Evolutionary conservation across 2,329 filamentous ascomycete species (phyloP).

Genomic region (Didymella keratinophila): DNA sequence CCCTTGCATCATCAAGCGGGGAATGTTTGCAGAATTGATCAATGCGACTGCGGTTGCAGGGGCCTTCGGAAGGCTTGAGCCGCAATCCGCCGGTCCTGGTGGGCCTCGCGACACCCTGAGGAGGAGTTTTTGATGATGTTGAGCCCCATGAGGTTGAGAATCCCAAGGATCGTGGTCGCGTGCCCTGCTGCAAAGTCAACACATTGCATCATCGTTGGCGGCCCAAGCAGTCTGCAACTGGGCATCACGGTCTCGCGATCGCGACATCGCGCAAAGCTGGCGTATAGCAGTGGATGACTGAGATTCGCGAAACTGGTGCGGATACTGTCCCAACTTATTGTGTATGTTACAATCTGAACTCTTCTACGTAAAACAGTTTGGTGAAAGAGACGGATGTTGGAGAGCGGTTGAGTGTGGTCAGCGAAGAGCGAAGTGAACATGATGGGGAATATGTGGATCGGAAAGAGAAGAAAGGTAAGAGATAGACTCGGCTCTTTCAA

Average conservation of each 20-base stretch:
- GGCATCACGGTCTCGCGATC: slow-evolving; percentile 1
- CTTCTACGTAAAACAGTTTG: neutral
- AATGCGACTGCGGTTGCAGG: slow-evolving; percentile 12
- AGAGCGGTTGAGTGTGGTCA: neutral
- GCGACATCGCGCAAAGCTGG: neutral
- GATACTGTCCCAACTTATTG: neutral
- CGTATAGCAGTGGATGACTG: neutral
- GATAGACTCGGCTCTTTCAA: too few relatives aligned
- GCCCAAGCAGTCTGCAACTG: neutral
- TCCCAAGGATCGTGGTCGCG: slow-evolving; percentile 1
- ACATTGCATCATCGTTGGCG: slow-evolving; percentile 18
- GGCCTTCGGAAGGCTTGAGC: slow-evolving; percentile 10
- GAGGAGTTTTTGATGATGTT: slow-evolving; percentile 6
- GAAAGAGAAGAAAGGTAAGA: too few relatives aligned
- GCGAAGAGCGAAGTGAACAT: neutral
- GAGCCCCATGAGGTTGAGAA: slow-evolving; percentile 1
- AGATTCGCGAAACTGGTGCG: too few relatives aligned
- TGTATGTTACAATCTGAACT: neutral
- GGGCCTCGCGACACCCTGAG: neutral
- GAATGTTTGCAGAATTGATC: slow-evolving; percentile 12
- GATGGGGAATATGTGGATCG: neutral
- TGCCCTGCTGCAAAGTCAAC: slow-evolving; percentile 9
- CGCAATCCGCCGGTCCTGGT: slow-evolving; percentile 16
- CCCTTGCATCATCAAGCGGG: slow-evolving; percentile 21
- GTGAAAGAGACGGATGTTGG: neutral